Conservation (phyloP, 306 rosid genomes). For the apple (Malus domestica) region DNA sequence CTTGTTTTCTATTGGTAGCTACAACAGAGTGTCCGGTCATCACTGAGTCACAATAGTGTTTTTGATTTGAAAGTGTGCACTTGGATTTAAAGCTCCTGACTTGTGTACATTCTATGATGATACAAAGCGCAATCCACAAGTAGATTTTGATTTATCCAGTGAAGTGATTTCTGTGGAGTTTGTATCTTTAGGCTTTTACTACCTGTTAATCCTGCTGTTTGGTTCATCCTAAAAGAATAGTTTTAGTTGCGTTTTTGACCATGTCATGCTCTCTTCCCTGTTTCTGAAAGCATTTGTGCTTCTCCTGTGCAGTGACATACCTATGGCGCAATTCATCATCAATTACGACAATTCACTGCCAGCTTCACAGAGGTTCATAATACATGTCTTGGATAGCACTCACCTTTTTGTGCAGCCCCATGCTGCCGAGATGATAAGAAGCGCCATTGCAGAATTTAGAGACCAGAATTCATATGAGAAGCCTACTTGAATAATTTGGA, state of each 20-base stretch:
- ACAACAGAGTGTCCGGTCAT: neutral
- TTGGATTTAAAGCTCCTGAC: neutral
- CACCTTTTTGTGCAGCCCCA: slow-evolving; percentile 89
- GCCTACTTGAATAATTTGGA: slow-evolving; percentile 45
- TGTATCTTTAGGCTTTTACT: neutral
- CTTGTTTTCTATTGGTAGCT: neutral
- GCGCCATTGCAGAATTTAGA: slow-evolving; percentile 73
- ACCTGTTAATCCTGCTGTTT: neutral
- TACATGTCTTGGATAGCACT: slow-evolving; percentile 67
- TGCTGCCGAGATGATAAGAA: slow-evolving; percentile 61
- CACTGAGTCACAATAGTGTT: neutral
- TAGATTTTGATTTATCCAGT: neutral
- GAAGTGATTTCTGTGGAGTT: neutral
- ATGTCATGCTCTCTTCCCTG: neutral
- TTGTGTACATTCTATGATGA: neutral
- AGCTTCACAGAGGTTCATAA: slow-evolving; percentile 63
- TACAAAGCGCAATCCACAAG: neutral
- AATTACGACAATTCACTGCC: slow-evolving; percentile 64
- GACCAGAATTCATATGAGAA: slow-evolving; percentile 84
- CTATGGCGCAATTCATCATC: slow-evolving; percentile 94
- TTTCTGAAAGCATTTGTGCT: neutral
- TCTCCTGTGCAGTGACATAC: slow-evolving; percentile 67
- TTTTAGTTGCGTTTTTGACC: neutral
- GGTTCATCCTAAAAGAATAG: neutral
- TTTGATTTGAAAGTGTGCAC: neutral